phyloP scores from a whole-genome alignment of 2,329 filamentous ascomycete species.

The Pestalotiopsis sp. region DNA sequence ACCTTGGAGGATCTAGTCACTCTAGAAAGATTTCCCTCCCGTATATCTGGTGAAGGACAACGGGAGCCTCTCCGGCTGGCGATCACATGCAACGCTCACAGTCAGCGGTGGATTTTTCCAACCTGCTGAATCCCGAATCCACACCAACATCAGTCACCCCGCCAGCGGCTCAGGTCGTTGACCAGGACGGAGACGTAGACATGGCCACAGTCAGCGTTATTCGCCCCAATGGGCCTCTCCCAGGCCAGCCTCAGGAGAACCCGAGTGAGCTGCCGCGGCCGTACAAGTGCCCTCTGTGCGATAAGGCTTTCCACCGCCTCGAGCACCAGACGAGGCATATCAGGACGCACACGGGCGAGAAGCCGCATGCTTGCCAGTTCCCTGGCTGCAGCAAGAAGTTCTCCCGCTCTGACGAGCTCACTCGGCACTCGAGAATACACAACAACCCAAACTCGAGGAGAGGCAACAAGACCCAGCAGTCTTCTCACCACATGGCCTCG shows the following conservation, averaged over 20 bases:
- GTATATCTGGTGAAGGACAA: constrained; percentile 13
- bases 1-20: not conserved
- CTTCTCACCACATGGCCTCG: constrained; percentile 43
- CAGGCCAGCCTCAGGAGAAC: constrained; percentile 61
- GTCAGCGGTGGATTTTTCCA: constrained; percentile 74
- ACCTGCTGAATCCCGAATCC: constrained; percentile 68
- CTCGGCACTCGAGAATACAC: constrained; percentile 95
- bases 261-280: constrained; percentile 79
- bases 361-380: constrained; percentile 94
- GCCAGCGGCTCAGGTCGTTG: constrained; percentile 26
- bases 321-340: constrained; percentile 94
- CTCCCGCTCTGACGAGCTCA: constrained; percentile 93
- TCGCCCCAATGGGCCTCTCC: constrained; percentile 63
- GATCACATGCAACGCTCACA: constrained; percentile 75
- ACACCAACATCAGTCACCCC: constrained; percentile 31
- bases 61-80: constrained; percentile 34
- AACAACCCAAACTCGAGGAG: constrained; percentile 97
- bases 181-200: constrained; percentile 39
- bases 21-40: constrained; percentile 14
- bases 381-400: constrained; percentile 97
- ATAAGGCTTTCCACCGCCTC: constrained; percentile 96
- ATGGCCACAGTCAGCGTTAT: constrained; percentile 58
- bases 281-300: constrained; percentile 98
- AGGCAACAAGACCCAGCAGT: constrained; percentile 74
- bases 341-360: constrained; percentile 95